Base-by-base conservation (phyloP, 441 rosid species). In the Aleurites moluccanus region DNA sequence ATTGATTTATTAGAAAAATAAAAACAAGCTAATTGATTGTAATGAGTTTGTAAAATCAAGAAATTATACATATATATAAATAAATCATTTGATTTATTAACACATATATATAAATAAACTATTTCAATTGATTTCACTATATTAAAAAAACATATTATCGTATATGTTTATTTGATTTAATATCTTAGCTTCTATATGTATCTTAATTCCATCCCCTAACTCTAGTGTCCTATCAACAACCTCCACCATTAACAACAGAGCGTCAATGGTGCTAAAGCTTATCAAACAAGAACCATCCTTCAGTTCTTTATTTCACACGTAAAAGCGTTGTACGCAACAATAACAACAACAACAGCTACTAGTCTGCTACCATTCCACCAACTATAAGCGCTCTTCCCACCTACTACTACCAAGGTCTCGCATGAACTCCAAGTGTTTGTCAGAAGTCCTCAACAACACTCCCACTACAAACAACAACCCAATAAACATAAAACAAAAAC, bases 361-460 rank as follows among this genome's bases (percentile, higher is more conserved):
- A 57, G n/a, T n/a, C 59, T 47, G 15, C 13, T 28, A 18, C 20
- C 4, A n/a, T 44, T 50, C 33, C 57, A 42, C 0, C 25, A 53
- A 14, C 33, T 33, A 15, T 3, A 69, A 30, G 13, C 25, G 6
- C 38, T 64, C 11, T 18, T 52, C 40, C 16, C 50, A 23, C 69
- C 62, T 38, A 53, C 76, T 11, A 0, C 33, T 62, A 14, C 21
- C 55, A 50, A 16, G 1, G 0, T 15, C 20, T 42, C 28, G 1
- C 33, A 16, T 25, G 70, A 10, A 44, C 49, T 16, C 40, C 1
- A 53, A 14, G 15, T 53, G 64, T 18, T 64, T 33, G 64, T 40
- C 13, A 53, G 40, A 73, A 52, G 38, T 73, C 76, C 64, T 28
- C 64, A 73, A 64, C 40, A 23, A 60, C 52, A 18, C 45, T 5